Conservation (phyloP, 1,284 basidiomycete species). For the Rhodotorula sp. region DNA sequence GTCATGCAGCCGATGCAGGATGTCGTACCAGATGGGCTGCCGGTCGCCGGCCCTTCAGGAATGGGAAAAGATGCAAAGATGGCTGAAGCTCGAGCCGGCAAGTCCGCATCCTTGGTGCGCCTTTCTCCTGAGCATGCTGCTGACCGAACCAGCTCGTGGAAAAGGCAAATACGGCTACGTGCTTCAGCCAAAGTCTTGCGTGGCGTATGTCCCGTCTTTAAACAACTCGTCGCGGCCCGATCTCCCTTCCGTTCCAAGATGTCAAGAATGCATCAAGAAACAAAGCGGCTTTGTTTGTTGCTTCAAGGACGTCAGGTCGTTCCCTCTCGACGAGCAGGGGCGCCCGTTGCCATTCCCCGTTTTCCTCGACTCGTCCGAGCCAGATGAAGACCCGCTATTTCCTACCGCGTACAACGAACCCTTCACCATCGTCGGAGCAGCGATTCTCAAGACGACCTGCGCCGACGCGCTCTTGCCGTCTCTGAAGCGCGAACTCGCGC, state of each 20-base stretch:
- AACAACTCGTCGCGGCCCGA: too few species aligned
- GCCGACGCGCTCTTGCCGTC: constrained; percentile 67
- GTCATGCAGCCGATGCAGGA: too few species aligned
- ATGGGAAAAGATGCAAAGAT: too few species aligned
- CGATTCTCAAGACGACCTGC: constrained; percentile 55
- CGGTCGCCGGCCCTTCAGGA: too few species aligned
- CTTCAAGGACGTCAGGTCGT: constrained; percentile 18
- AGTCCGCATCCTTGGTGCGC: too few species aligned
- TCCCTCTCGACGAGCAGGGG: constrained; percentile 2
- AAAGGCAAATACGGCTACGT: too few species aligned
- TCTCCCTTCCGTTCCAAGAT: background rate
- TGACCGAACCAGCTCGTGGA: too few species aligned
- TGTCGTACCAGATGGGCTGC: too few species aligned
- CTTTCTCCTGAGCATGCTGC: too few species aligned
- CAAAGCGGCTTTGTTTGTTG: constrained; percentile 7
- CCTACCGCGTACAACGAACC: constrained; percentile 47
- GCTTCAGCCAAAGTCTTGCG: too few species aligned
- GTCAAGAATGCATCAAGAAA: constrained; percentile 11
- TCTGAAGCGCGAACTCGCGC: constrained; percentile 65
- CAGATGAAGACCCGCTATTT: constrained; percentile 44
- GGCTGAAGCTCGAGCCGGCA: too few species aligned
- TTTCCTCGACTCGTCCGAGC: constrained; percentile 45
- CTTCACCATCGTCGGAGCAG: constrained; percentile 43
- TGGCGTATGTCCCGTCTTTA: too few species aligned
- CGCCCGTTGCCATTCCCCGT: constrained; percentile 26